Conservation (phyloP, 345 rosid species). For the Eucalyptus brandiana region DNA sequence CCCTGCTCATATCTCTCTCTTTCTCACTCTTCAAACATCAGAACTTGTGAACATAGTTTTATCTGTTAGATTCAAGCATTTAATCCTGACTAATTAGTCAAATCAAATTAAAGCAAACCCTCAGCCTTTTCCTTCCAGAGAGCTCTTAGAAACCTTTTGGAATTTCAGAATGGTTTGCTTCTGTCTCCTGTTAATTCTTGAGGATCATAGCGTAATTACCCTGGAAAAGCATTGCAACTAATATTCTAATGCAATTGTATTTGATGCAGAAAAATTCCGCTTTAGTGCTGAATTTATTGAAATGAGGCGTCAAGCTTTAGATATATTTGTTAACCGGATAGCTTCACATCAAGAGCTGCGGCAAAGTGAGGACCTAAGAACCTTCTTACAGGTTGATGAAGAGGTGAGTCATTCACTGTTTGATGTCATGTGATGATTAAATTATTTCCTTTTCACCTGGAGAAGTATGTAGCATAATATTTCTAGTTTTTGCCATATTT, state of each 20-base stretch:
- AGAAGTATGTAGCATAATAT: neutral
- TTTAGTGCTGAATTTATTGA: conserved; percentile 98
- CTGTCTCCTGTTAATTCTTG: neutral
- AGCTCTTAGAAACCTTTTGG: neutral
- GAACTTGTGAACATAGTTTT: neutral
- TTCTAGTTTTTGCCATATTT: neutral
- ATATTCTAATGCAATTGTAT: neutral
- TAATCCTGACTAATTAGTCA: neutral
- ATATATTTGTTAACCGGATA: conserved; percentile 80
- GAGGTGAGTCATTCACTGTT: conserved; percentile 39
- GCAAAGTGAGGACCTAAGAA: conserved; percentile 89
- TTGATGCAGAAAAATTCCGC: conserved; percentile 80
- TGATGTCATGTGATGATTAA: neutral
- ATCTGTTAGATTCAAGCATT: neutral
- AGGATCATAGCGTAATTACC: neutral
- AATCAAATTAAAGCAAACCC: neutral
- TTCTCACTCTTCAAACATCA: neutral
- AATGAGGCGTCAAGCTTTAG: conserved; percentile 87
- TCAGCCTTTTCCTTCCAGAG: neutral
- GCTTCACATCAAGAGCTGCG: conserved; percentile 82
- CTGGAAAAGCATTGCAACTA: neutral
- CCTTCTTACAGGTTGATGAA: conserved; percentile 95
- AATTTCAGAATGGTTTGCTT: neutral
- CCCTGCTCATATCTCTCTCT: neutral
- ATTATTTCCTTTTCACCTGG: neutral